Evolutionary conservation across 768 basidiomycete species (phyloP).

Genomic region (Pholiota molesta): DNA sequence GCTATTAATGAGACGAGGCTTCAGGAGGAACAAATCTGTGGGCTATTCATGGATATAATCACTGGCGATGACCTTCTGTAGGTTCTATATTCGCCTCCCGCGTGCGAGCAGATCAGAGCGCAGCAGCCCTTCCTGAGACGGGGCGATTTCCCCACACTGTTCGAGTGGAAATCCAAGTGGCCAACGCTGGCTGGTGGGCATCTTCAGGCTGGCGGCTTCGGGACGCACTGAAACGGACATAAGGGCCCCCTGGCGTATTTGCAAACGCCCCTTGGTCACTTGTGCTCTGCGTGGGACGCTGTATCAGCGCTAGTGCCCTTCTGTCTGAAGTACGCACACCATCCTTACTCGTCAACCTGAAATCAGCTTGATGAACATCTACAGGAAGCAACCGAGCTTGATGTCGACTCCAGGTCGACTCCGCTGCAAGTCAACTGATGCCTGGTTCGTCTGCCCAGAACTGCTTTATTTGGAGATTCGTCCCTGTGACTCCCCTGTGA

Average conservation of each 20-base stretch:
- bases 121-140: background rate
- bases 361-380: background rate
- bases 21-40: background rate
- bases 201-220: background rate
- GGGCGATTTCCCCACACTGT: background rate
- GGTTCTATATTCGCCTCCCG: conserved; percentile 2
- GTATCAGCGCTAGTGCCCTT: background rate
- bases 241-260: background rate
- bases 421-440: background rate
- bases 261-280: background rate
- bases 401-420: too few relatives aligned
- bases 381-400: background rate
- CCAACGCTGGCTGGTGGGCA: background rate
- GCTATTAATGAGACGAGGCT: conserved; percentile 1
- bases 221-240: background rate
- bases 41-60: background rate
- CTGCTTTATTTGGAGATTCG: background rate
- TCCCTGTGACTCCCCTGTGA: background rate
- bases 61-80: background rate
- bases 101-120: background rate
- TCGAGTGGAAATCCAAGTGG: background rate
- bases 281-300: background rate
- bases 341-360: background rate
- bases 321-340: background rate
- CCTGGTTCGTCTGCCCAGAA: background rate